These are phyloP conservation scores for Boletales sp. DNA, from an alignment of 768 basidiomycete species.

Conservation along the genomic window DNA sequence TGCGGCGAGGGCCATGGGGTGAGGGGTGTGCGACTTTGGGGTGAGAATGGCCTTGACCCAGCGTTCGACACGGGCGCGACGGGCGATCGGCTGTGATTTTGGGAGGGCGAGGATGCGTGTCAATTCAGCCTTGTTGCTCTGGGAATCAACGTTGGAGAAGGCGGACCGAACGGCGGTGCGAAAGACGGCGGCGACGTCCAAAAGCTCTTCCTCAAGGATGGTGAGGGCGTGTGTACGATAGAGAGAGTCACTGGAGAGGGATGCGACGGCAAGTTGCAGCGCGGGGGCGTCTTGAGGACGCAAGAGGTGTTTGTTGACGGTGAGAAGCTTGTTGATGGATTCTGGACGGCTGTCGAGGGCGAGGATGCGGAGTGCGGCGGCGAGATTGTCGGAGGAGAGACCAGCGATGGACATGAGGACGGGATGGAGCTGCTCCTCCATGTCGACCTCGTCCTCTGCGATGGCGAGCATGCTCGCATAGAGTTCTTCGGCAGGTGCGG, in stretches of 20 bases:
- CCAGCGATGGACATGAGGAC: constrained; percentile 41
- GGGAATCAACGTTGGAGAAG: constrained; percentile 47
- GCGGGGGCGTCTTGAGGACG: constrained; percentile 52
- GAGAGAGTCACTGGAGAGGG: constrained; percentile 29
- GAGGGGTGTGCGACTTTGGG: constrained; percentile 31
- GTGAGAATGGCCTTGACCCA: constrained; percentile 53
- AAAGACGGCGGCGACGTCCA: constrained; percentile 42
- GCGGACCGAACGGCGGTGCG: constrained; percentile 39
- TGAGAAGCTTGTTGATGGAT: constrained; percentile 41
- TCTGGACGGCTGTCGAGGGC: constrained; percentile 33
- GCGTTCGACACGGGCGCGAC: constrained; percentile 44
- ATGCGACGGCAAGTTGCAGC: constrained; percentile 43
- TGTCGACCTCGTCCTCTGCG: constrained; percentile 30
- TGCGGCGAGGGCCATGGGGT: constrained; percentile 61
- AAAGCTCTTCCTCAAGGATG: constrained; percentile 52
- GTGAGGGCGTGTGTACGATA: constrained; percentile 33
- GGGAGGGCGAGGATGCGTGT: constrained; percentile 43
- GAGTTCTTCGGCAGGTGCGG: constrained; percentile 45
- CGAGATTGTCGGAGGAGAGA: constrained; percentile 48
- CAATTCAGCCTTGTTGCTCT: constrained; percentile 40
- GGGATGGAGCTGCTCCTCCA: constrained; percentile 33
- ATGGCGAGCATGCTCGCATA: constrained; percentile 42
- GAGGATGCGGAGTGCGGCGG: constrained; percentile 53
- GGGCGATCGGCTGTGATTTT: constrained; percentile 27
- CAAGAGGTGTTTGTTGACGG: constrained; percentile 49